Evolutionary conservation across 257 asterid species (phyloP).

Genomic region (Cordia subcordata): DNA sequence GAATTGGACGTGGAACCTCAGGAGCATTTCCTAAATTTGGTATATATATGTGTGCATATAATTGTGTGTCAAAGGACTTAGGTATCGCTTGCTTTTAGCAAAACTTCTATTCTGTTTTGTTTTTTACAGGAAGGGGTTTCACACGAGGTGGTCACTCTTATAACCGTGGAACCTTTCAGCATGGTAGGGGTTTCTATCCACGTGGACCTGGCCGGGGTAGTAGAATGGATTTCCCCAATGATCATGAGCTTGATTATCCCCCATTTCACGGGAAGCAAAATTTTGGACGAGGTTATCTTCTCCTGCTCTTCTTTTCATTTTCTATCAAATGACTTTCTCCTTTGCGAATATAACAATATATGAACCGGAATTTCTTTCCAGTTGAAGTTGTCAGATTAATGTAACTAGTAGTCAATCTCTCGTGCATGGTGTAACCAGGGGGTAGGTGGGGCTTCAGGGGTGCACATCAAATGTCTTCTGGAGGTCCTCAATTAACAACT

Average conservation of each 20-base stretch:
- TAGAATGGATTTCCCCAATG: constrained; percentile 30
- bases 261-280: constrained; percentile 37
- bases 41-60: constrained; percentile 5
- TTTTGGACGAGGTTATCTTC: constrained; percentile 39
- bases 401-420: constrained; percentile 4
- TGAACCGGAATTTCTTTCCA: background rate
- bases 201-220: constrained; percentile 38
- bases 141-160: constrained; percentile 40
- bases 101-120: constrained; percentile 9
- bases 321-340: too few relatives aligned
- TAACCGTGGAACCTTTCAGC: constrained; percentile 28
- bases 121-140: constrained; percentile 43
- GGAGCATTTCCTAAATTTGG: constrained; percentile 28
- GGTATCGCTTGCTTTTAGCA: background rate
- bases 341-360: background rate
- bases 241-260: constrained; percentile 32
- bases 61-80: background rate
- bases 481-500: constrained; percentile 28
- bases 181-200: constrained; percentile 31
- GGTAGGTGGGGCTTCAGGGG: constrained; percentile 51
- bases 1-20: constrained; percentile 36
- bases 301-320: background rate
- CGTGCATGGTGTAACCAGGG: constrained; percentile 27
- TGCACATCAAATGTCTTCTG: constrained; percentile 27
- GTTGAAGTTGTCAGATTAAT: background rate